A percentile compares a stretch with the other conserved stretches of the same genome.
These are phyloP conservation scores for Phytophthora pisi DNA, from an alignment of 352 stramenopile genomes.

Conservation along the genomic window DNA sequence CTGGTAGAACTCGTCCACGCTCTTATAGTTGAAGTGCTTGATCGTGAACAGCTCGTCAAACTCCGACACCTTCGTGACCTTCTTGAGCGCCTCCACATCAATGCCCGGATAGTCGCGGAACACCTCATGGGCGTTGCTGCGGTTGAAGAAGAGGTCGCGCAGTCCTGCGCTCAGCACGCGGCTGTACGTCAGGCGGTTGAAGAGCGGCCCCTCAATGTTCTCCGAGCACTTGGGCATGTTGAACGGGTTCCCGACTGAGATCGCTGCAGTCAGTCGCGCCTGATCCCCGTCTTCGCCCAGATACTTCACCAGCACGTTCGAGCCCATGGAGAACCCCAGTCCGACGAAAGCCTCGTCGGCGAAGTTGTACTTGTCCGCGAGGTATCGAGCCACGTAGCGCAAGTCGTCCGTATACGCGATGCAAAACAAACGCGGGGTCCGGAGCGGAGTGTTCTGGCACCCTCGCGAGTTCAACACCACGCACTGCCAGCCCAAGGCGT, in stretches of 20 bases:
- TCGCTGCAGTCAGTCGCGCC: constrained; percentile 43
- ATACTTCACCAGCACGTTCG: constrained; percentile 81
- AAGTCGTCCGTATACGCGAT: constrained; percentile 74
- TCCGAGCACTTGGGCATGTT: constrained; percentile 54
- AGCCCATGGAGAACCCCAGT: constrained; percentile 74
- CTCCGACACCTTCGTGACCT: constrained; percentile 47
- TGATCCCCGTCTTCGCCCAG: constrained; percentile 58
- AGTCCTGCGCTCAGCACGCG: constrained; percentile 52
- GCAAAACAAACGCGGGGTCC: constrained; percentile 61
- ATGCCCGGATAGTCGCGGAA: constrained; percentile 53
- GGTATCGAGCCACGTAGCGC: constrained; percentile 43
- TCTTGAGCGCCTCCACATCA: constrained; percentile 48
- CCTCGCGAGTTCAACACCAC: constrained; percentile 72
- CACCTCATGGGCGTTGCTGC: constrained; percentile 68
- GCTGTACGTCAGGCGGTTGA: constrained; percentile 70
- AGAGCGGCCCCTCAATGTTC: constrained; percentile 49
- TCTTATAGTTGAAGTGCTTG: constrained; percentile 57
- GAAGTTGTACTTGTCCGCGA: constrained; percentile 53
- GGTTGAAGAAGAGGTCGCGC: constrained; percentile 60
- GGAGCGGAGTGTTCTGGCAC: constrained; percentile 59
- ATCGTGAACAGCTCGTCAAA: constrained; percentile 74
- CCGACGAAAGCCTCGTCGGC: constrained; percentile 44
- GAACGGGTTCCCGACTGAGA: constrained; percentile 78
- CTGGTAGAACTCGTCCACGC: constrained; percentile 49
- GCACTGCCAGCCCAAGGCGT: constrained; percentile 57